Evolutionary conservation across 2,329 filamentous ascomycete genomes (phyloP), one percentile per base, ranked within the genome.

Genomic region (Penicillium sp.): DNA sequence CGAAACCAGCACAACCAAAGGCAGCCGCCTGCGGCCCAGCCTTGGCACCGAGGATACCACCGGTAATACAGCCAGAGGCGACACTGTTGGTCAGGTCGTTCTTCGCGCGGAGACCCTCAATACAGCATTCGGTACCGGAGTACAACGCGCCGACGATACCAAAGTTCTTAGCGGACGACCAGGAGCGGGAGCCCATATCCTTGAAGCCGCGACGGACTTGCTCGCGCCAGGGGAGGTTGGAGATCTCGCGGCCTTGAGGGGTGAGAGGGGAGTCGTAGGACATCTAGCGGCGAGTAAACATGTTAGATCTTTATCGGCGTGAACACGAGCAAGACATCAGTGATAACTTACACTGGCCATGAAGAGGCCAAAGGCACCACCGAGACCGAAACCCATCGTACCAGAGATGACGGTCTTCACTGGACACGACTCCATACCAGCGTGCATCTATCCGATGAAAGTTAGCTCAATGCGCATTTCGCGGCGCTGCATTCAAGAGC

Each of bases 351-450:
- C 89, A 65, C 88, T 93, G 52, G 91, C 89, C 92, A 97, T 98
- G 78, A 98, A 98, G 64, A 97, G 81, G 60, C 93, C 93, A 62
- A 98, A 98, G 38, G 95, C 78, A 64, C 90, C 93, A 55, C 93
- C 93, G 58, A 98, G 85, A 32, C 86, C 93, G 64, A 96, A 96
- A 13, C 93, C 93, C 82, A 95, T 95, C 23, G 87, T 88, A 49
- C 92, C 93, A 0, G 91, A 88, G 73, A 98, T 87, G 60, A 83
- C 85, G 15, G 89, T 88, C 72, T 98, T 98, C 50, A 85, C 85
- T 23, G 86, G 83, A 68, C 93, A 98, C 29, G 89, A 95, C 72
- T 97, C 91, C 89, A 96, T 95, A 38, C 83, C 82, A 23, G 78
- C 73, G 78, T 89, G 83, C 76, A 95, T 86, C 88, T 93, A 46